Base-by-base conservation (phyloP, 2,329 filamentous ascomycete species). In the Trichoderma sp. region DNA sequence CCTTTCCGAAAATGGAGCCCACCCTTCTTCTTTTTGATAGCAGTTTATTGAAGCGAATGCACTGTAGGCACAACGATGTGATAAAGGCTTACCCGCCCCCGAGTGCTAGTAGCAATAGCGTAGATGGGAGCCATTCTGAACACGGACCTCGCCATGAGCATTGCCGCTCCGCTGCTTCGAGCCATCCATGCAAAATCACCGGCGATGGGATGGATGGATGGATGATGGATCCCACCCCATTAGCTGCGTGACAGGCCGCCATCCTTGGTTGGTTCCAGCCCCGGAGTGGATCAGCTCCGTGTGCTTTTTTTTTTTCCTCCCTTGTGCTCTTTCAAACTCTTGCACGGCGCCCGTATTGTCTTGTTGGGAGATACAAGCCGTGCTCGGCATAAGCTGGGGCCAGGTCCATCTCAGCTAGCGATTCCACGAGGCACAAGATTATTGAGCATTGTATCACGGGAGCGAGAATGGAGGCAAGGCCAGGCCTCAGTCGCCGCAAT, bases 391-490 rank as follows among this genome's bases (percentile, higher is more conserved):
- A 49, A 21, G 46, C 46, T 49, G 21, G 46, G 18, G 21, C 8
- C 18, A 10, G 46, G 46, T 24, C 8, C 8, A 49, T 49, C 21
- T 28, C 24, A 16, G 24, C 26, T 28, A 16, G 14, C 11, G 24
- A 43, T 43, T 43, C 16, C 37, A 7, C 37, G 18, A 43, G n/a
- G 18, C 24, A 55, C 21, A 4, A 5, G 26, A 46, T 66, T n/a
- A 49, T 66, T 43, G 34, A 58, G 63, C 52, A 58, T 66, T 66
- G 63, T 58, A n/a, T 58, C 26, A 28, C 49, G 5, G 26, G n/a
- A 8, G 49, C 26, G 60, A 52, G 32, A 37, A 21, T 64, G 52
- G 63, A n/a, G n/a, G 63, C 63, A 43, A 49, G 52, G 37, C 37
- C 5, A 13, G 39, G 39, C n/a, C 39, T 18, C 51, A 37, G 51